Evolutionary conservation across 306 rosid species (phyloP).

Genomic region (Vigna mungo): DNA sequence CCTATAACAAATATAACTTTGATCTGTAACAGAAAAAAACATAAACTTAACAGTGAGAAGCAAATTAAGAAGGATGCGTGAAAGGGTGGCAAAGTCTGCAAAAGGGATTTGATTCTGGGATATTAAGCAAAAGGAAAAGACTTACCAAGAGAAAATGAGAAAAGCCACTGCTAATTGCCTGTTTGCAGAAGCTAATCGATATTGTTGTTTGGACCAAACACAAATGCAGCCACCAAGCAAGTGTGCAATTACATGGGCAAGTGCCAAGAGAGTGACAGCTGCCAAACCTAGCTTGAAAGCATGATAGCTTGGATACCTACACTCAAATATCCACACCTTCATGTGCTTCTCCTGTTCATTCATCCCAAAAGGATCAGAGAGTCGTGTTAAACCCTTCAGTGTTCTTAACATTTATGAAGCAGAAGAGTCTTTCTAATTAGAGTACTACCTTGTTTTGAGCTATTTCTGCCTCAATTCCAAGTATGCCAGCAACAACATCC

Average conservation of each 20-base stretch:
- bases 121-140: background rate
- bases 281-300: conserved; percentile 84
- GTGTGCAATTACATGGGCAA: conserved; percentile 67
- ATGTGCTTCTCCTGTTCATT: conserved; percentile 60
- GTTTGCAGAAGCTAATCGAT: conserved; percentile 52
- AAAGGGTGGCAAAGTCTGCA: too few species aligned
- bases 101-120: too few species aligned
- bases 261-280: conserved; percentile 61
- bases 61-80: too few species aligned
- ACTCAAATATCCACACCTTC: conserved; percentile 64
- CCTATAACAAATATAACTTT: too few species aligned
- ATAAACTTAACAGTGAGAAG: too few species aligned
- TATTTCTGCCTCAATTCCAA: conserved; percentile 75
- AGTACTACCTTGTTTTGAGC: conserved; percentile 80
- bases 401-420: background rate
- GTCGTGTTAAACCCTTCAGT: background rate
- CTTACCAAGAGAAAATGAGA: conserved; percentile 74
- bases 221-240: conserved; percentile 77
- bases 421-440: background rate
- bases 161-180: conserved; percentile 57
- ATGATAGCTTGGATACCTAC: conserved; percentile 73
- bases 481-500: conserved; percentile 81
- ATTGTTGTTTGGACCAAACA: conserved; percentile 52
- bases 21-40: too few species aligned
- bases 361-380: background rate